A percentile compares a stretch with the other conserved stretches of the same genome.
These are phyloP conservation scores for Oryza brachyantha DNA, from an alignment of 176 grass and related monocot genomes.

Conservation along the genomic window DNA sequence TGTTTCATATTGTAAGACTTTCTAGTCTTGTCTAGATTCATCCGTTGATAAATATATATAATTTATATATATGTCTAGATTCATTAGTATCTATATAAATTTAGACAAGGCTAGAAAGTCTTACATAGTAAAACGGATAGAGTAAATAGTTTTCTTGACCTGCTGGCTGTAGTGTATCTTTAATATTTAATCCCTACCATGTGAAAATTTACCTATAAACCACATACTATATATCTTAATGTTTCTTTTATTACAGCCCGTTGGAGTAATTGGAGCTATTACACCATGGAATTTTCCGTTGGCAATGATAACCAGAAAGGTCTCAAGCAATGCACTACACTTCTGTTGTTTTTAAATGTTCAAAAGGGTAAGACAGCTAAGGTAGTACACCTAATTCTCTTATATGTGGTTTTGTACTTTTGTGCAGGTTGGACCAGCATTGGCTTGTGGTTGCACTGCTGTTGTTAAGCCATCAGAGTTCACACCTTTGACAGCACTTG, in stretches of 20 bases:
- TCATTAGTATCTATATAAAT: too few relatives aligned
- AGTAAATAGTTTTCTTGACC: constrained; percentile 26
- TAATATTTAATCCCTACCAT: neutral
- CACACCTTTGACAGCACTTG: constrained; percentile 94
- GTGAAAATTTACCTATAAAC: constrained; percentile 16
- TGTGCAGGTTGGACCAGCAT: constrained; percentile 85
- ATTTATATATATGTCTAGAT: too few relatives aligned
- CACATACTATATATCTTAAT: neutral
- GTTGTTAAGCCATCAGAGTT: constrained; percentile 97
- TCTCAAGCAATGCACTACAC: constrained; percentile 26
- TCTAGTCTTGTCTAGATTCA: too few relatives aligned
- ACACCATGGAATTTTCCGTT: constrained; percentile 99
- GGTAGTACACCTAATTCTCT: constrained; percentile 27
- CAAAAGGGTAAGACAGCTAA: neutral
- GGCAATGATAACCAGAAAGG: constrained; percentile 99
- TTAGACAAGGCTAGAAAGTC: too few relatives aligned
- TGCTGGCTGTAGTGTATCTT: neutral
- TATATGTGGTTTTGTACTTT: neutral
- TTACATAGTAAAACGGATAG: too few relatives aligned
- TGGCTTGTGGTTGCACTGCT: constrained; percentile 90
- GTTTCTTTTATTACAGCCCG: constrained; percentile 59
- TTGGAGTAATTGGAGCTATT: constrained; percentile 98
- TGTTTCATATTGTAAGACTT: too few relatives aligned
- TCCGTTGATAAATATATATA: too few relatives aligned
- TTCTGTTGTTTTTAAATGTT: neutral